Evolutionary conservation across 306 rosid genomes (phyloP).

Genomic region (Hylodesmum podocarpum): DNA sequence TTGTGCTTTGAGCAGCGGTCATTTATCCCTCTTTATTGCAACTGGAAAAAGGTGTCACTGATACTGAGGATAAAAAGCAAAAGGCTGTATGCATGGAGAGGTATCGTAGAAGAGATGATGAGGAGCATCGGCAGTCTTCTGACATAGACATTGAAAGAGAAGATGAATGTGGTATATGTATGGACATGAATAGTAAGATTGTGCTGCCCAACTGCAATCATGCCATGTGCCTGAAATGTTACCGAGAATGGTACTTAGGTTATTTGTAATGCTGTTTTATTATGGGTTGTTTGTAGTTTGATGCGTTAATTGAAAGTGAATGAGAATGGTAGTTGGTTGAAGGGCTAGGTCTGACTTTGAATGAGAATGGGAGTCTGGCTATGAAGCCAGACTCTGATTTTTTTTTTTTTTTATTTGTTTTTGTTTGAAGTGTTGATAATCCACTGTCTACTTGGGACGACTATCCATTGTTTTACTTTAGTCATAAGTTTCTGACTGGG

Average conservation of each 20-base stretch:
- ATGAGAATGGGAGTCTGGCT: not conserved
- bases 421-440: not conserved
- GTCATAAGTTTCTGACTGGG: not conserved
- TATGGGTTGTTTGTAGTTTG: constrained; percentile 5
- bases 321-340: not conserved
- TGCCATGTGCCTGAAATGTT: constrained; percentile 93
- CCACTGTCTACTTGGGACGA: constrained; percentile 13
- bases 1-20: constrained; percentile 58
- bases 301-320: constrained; percentile 1
- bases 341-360: too few species aligned
- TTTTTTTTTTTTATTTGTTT: not conserved
- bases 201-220: constrained; percentile 95
- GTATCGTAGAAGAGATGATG: constrained; percentile 83
- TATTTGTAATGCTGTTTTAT: not conserved
- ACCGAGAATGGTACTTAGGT: constrained; percentile 89
- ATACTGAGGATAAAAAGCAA: constrained; percentile 81
- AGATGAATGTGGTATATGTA: constrained; percentile 97
- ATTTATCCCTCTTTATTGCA: constrained; percentile 89
- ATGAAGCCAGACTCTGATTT: not conserved
- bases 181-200: constrained; percentile 87
- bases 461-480: not conserved
- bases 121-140: constrained; percentile 51
- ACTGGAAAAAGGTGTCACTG: constrained; percentile 82
- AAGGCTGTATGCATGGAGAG: constrained; percentile 90
- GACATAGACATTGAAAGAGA: constrained; percentile 89